phyloP scores from a whole-genome alignment of 352 stramenopile species.

The Phytophthora melonis region DNA sequence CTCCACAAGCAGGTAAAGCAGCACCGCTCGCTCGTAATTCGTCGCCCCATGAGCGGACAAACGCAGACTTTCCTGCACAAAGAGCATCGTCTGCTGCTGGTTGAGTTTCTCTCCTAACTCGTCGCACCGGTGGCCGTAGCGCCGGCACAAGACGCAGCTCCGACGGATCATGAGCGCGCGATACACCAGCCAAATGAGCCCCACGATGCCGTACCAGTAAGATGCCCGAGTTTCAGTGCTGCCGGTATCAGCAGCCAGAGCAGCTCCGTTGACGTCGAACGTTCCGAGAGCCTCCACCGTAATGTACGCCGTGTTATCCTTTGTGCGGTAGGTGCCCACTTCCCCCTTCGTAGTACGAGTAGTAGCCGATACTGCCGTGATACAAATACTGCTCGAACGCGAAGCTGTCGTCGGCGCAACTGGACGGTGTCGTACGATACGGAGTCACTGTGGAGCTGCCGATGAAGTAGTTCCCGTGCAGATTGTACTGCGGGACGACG shows the following conservation, averaged over 20 bases:
- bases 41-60: conserved; percentile 17
- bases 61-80: conserved; percentile 15
- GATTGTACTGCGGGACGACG: conserved; percentile 32
- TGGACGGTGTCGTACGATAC: neutral
- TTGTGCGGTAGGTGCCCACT: neutral
- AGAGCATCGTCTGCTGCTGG: conserved; percentile 1
- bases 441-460: conserved; percentile 2
- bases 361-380: conserved; percentile 15
- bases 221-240: conserved; percentile 7
- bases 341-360: conserved; percentile 17
- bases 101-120: neutral
- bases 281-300: conserved; percentile 9
- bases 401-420: conserved; percentile 7
- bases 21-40: conserved; percentile 3
- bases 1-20: conserved; percentile 23
- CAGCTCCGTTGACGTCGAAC: conserved; percentile 14
- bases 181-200: conserved; percentile 16
- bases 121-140: neutral
- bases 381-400: conserved; percentile 15
- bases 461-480: conserved; percentile 25
- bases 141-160: neutral
- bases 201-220: conserved; percentile 16
- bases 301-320: conserved; percentile 10
- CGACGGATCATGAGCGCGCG: neutral
- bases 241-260: conserved; percentile 13